Base-by-base conservation (phyloP, 1,139 yeast species). In the Hyphopichia fennica region DNA sequence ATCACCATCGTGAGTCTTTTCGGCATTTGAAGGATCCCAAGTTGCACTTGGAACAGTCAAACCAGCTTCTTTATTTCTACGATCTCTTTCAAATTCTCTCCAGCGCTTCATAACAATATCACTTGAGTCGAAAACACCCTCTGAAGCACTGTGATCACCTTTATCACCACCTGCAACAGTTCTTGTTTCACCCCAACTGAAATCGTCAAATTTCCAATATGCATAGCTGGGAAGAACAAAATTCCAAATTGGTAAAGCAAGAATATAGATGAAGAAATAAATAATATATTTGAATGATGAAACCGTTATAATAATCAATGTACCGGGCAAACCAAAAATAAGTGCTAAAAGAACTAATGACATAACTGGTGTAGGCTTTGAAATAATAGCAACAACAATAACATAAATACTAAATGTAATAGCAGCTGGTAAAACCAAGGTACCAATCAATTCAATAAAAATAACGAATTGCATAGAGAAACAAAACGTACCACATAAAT, bases 151-250 rank as follows among this genome's bases (percentile, higher is more conserved):
- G 60, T 88, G 96, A 4, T 66, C 75, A 29, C 82, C 87, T 50
- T 75, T 76, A 47, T 74, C 81, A 10, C 81, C 95, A 36, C 93
- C 95, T 16, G 81, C 81, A 45, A 93, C 82, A 17, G 87, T 77
- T 72, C 99, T 80, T 4, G 99, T 93, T 51, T 91, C 98, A 63
- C 99, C 99, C 99, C 99, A 93, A 56, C 93, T 82, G 69, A 93
- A 93, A 64, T 93, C 99, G 64, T 93, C 99, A 65, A 93, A 93
- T 64, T 91, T 91, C 99, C 99, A 93, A 56, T 64, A 93, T 0
- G 98, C 89, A 65, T 93, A 88, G 40, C 81, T 62, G 3, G 99
- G 99, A 43, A 93, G 73, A 5, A 91, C 84, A 60, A 93, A 87
- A 63, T 93, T 93, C 99, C 99, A 93, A 47, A 93, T 75, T 28